Evolutionary conservation across 2,329 filamentous ascomycete genomes (phyloP), one percentile per base, ranked within the genome.

Genomic region (Talaromyces marneffei): DNA sequence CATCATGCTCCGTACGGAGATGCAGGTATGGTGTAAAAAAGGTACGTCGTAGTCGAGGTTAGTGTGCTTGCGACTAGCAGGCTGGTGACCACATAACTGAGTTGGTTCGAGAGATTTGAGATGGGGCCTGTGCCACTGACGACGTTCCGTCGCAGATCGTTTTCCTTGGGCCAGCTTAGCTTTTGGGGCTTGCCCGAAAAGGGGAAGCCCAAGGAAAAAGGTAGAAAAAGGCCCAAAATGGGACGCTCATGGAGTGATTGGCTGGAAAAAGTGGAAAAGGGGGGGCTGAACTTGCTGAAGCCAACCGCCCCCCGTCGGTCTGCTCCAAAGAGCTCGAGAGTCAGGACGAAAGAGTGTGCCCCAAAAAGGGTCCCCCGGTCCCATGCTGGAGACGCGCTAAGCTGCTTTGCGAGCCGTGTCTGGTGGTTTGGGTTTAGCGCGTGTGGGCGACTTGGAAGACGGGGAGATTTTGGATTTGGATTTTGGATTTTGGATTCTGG

Each of bases 141-240:
- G 73, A 74, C 70, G 72, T 74, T 67, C 71, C 69, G 69, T 71
- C 70, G 73, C 72, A 74, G 74, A 75, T 75, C 73, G 65, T 71
- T 69, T 59, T 48, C 62, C 68, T 68, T 68, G 64, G 65, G 31
- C 31, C n/a, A 70, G 69, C 44, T 29, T 48, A 48, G 25, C 27
- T 33, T 50, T 50, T 66, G 67, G 68, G 66, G 63, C 67, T 64
- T 66, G 64, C 27, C 40, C 57, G 31, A 14, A 58, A 52, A 33
- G 27, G 60, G 42, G 42, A 57, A 61, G 59, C 46, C 35, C 20
- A 40, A 59, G 60, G 61, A 56, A 53, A 27, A 25, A 20, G 20
- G 31, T 23, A 35, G 42, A 64, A 57, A 60, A 59, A 50, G 29
- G 27, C 27, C 16, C 27, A 52, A 52, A 31, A 52, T 8, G 42